Conservation (phyloP, 2,329 filamentous ascomycete genomes). For the Penicillium sp. region DNA sequence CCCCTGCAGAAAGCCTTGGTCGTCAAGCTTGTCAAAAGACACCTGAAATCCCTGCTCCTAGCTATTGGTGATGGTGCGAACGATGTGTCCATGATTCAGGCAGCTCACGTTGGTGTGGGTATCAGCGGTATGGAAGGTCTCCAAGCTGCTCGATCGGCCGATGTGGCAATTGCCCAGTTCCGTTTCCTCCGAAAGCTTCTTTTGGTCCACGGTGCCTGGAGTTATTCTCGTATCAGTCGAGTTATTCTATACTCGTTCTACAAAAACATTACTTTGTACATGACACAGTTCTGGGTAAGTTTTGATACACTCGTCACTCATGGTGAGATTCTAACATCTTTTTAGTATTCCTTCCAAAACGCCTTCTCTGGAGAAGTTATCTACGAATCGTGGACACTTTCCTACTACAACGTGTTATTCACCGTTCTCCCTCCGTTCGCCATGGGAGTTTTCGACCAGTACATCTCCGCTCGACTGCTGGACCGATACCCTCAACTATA, state of each 20-base stretch:
- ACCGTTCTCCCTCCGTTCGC: slow-evolving; percentile 91
- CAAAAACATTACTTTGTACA: slow-evolving; percentile 97
- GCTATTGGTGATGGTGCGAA: slow-evolving; percentile 98
- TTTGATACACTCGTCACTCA: not conserved
- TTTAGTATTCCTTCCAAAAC: slow-evolving; percentile 93
- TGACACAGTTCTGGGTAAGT: slow-evolving; percentile 98
- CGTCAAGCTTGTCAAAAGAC: slow-evolving; percentile 95
- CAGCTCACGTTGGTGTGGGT: slow-evolving; percentile 94
- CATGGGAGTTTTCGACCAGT: slow-evolving; percentile 96
- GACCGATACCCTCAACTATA: slow-evolving; percentile 97
- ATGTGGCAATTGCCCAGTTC: slow-evolving; percentile 95
- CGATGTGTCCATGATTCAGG: slow-evolving; percentile 99
- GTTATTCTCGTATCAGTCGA: slow-evolving; percentile 94
- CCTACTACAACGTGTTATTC: slow-evolving; percentile 98
- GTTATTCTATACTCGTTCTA: slow-evolving; percentile 98
- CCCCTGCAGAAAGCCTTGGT: slow-evolving; percentile 96
- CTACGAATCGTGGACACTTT: slow-evolving; percentile 99
- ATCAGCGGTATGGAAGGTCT: slow-evolving; percentile 97
- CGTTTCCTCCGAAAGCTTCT: slow-evolving; percentile 90
- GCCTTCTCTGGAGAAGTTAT: slow-evolving; percentile 97
- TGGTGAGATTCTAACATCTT: slow-evolving; percentile 22
- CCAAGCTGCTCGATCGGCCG: slow-evolving; percentile 91
- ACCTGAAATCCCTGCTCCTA: slow-evolving; percentile 85
- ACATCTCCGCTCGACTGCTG: slow-evolving; percentile 87
- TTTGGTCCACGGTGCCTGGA: slow-evolving; percentile 95